Evolutionary conservation across 73 alveolate genomes (phyloP).

Genomic region (Paramecium bursaria): DNA sequence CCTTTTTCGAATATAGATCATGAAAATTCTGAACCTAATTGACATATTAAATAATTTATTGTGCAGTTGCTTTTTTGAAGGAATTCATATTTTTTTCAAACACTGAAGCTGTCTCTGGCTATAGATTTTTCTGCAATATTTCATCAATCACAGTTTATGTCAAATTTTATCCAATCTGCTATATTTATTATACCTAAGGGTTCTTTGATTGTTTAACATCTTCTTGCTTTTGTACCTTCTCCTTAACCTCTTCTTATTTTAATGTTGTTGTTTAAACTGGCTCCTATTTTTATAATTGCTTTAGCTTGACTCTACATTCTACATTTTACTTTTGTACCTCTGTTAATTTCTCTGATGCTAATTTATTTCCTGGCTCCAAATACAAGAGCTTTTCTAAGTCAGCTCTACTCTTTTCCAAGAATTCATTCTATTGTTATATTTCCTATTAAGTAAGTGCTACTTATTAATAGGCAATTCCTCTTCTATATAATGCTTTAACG

Average conservation of each 20-base stretch:
- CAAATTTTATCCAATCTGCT: slow-evolving; percentile 2
- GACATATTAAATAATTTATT: slow-evolving; percentile 23
- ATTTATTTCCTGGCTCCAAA: slow-evolving; percentile 44
- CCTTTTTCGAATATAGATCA: slow-evolving; percentile 53
- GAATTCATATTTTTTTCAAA: slow-evolving; percentile 64
- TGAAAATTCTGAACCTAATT: slow-evolving; percentile 16
- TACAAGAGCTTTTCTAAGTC: slow-evolving; percentile 60
- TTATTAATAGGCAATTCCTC: slow-evolving; percentile 55
- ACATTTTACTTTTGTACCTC: slow-evolving; percentile 41
- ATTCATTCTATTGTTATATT: slow-evolving; percentile 50
- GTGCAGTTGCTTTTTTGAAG: slow-evolving; percentile 48
- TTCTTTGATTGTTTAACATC: not conserved
- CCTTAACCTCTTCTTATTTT: not conserved
- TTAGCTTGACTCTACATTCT: slow-evolving; percentile 58
- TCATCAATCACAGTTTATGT: slow-evolving; percentile 15
- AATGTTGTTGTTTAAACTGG: not conserved
- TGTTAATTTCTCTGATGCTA: slow-evolving; percentile 33
- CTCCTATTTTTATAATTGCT: slow-evolving; percentile 10
- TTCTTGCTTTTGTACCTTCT: not conserved
- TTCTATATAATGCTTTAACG: slow-evolving; percentile 62
- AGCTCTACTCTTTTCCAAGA: slow-evolving; percentile 48
- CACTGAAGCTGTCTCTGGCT: slow-evolving; percentile 64
- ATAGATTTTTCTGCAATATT: slow-evolving; percentile 1
- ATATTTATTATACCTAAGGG: not conserved
- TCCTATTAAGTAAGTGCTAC: slow-evolving; percentile 5